Conservation (phyloP, 78 protist species). For the Fonticula alba region DNA sequence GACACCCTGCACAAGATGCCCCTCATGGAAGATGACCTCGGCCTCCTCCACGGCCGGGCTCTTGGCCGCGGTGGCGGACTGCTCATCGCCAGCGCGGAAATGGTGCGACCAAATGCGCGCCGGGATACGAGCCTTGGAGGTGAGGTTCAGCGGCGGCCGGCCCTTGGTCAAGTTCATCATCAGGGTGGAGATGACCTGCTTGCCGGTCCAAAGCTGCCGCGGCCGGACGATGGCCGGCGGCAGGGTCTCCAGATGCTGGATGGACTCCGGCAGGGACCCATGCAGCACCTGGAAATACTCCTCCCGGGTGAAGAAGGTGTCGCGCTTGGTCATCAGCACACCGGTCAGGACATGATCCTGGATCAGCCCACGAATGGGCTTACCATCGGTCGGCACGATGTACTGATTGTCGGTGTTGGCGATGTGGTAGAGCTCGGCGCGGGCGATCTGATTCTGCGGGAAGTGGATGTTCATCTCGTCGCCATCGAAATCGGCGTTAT, state of each 20-base stretch:
- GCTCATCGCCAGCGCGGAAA: not conserved
- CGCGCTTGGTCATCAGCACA: slow-evolving; percentile 68
- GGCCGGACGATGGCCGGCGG: slow-evolving; percentile 96
- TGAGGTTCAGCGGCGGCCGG: slow-evolving; percentile 41
- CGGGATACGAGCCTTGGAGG: too few relatives aligned
- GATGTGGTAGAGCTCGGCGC: slow-evolving; percentile 79
- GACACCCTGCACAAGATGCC: slow-evolving; percentile 90
- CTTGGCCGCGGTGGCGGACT: not conserved
- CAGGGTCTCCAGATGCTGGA: slow-evolving; percentile 81
- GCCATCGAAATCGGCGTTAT: slow-evolving; percentile 99
- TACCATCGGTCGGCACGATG: slow-evolving; percentile 86
- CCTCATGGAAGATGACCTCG: slow-evolving; percentile 63
- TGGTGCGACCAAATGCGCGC: too few relatives aligned
- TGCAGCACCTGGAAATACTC: slow-evolving; percentile 67
- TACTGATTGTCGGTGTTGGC: slow-evolving; percentile 91
- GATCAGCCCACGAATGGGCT: slow-evolving; percentile 97
- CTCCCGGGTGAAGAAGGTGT: slow-evolving; percentile 76
- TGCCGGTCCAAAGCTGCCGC: slow-evolving; percentile 92
- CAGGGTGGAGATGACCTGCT: slow-evolving; percentile 77
- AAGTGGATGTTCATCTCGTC: slow-evolving; percentile 99
- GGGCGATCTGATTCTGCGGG: slow-evolving; percentile 76
- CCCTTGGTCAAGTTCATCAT: too few relatives aligned
- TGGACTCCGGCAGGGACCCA: slow-evolving; percentile 67
- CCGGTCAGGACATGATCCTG: slow-evolving; percentile 89
- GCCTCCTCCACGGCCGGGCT: slow-evolving; percentile 49